Conservation (phyloP, 345 rosid genomes). For the Eucalyptus polybractea region DNA sequence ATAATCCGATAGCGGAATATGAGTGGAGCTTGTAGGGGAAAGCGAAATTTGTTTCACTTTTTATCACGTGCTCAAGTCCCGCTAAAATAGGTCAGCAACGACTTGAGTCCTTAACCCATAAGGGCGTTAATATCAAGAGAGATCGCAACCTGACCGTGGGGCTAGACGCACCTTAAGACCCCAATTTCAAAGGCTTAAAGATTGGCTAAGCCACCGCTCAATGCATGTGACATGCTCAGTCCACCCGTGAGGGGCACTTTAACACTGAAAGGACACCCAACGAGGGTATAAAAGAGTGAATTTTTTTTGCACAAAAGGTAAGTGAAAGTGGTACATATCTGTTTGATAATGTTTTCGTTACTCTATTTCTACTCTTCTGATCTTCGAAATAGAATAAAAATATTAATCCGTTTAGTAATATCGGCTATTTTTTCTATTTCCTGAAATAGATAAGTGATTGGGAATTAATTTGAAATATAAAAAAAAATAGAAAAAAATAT, state of each 20-base stretch:
- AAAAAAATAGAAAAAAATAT: too few species aligned
- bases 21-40: neutral
- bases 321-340: too few species aligned
- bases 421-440: fast-evolving
- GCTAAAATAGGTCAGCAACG: neutral
- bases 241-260: neutral
- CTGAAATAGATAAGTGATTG: fast-evolving
- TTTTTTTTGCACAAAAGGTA: too few species aligned
- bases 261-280: neutral
- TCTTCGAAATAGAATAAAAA: too few species aligned
- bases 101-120: neutral
- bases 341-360: too few species aligned
- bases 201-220: neutral
- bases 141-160: neutral
- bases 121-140: neutral
- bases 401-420: too few species aligned
- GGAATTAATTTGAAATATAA: too few species aligned
- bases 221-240: neutral
- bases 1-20: neutral
- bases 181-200: neutral
- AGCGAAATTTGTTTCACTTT: neutral
- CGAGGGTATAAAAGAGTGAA: too few species aligned
- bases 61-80: neutral
- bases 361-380: too few species aligned
- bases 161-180: neutral